Evolutionary conservation across 495 filamentous ascomycete species (phyloP).

Genomic region (Schizothecium vesticola): DNA sequence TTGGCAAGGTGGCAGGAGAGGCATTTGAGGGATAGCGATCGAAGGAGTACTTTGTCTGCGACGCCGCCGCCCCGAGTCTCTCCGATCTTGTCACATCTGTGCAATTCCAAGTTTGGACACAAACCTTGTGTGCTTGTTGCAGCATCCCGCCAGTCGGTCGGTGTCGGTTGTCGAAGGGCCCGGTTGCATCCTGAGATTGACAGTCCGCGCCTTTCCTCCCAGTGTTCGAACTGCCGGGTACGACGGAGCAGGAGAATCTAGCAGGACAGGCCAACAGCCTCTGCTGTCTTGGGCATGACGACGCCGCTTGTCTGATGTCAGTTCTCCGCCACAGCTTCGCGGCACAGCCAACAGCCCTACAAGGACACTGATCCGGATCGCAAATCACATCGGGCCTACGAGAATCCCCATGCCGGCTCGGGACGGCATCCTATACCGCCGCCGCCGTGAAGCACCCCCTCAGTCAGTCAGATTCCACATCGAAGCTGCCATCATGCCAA

Average conservation of each 20-base stretch:
- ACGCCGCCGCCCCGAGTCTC: background rate
- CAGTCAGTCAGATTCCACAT: background rate
- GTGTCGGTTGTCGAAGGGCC: background rate
- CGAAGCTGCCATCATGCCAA: background rate
- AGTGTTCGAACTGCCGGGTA: background rate
- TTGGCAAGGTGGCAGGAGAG: background rate
- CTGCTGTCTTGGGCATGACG: background rate
- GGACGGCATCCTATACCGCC: background rate
- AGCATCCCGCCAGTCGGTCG: background rate
- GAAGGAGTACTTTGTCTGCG: background rate
- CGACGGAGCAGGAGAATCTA: background rate
- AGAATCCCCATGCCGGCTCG: background rate
- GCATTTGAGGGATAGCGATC: background rate
- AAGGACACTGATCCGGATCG: background rate
- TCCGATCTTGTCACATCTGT: background rate
- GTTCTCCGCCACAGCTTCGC: background rate
- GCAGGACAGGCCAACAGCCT: background rate
- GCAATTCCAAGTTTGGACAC: background rate
- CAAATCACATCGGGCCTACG: background rate
- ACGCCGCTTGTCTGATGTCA: background rate
- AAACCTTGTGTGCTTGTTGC: background rate
- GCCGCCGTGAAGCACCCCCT: background rate
- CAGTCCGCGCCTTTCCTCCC: background rate
- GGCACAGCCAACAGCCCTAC: background rate
- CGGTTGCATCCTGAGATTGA: background rate